These are phyloP conservation scores for Apiospora koreana DNA, from an alignment of 2,329 filamentous ascomycete genomes.

Conservation along the genomic window DNA sequence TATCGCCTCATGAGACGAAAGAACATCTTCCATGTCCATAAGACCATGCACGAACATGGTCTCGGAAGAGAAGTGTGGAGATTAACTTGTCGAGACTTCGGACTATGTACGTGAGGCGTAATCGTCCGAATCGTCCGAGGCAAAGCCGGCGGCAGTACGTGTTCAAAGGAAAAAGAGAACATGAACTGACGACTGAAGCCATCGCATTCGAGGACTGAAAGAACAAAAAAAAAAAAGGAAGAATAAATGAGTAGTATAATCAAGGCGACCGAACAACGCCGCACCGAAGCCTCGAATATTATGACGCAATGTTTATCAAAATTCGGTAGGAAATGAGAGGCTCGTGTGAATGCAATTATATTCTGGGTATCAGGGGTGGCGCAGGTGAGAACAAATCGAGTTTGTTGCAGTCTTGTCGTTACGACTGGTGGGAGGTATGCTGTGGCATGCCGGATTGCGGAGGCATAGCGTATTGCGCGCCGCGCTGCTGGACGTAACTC, in stretches of 20 bases:
- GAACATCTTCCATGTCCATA: not conserved
- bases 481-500: conserved; percentile 76
- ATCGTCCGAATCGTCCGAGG: not conserved
- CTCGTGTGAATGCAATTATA: conserved; percentile 52
- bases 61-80: not conserved
- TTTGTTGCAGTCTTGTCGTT: conserved; percentile 29
- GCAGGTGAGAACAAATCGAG: conserved; percentile 29
- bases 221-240: not conserved
- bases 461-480: conserved; percentile 77
- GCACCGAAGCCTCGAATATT: conserved; percentile 43
- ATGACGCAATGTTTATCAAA: conserved; percentile 30
- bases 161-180: conserved; percentile 21
- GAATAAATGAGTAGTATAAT: conserved; percentile 28
- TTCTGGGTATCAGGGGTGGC: conserved; percentile 57
- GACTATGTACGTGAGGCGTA: not conserved
- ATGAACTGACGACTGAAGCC: conserved; percentile 13
- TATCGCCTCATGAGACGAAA: not conserved
- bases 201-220: conserved; percentile 20
- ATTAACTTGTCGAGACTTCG: not conserved
- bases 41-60: not conserved
- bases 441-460: conserved; percentile 77
- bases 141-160: conserved; percentile 2
- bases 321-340: conserved; percentile 34
- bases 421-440: conserved; percentile 80
- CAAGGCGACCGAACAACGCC: conserved; percentile 42